Evolutionary conservation across 352 stramenopile genomes (phyloP).

Genomic region (Phytopythium oedochilum): DNA sequence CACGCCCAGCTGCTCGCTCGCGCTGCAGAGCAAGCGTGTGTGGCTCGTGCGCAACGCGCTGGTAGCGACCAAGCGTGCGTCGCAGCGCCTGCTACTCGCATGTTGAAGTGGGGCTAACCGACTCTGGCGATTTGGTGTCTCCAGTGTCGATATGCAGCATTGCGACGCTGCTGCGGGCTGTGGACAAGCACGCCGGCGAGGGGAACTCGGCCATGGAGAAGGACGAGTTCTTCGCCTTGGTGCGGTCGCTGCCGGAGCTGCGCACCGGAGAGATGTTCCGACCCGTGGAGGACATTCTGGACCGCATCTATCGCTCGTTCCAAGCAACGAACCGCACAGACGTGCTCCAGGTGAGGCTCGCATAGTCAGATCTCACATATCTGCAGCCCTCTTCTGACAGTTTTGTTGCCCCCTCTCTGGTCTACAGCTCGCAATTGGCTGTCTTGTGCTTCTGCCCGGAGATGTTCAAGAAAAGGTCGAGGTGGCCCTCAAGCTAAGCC

Average conservation of each 20-base stretch:
- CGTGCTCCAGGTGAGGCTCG: slow-evolving; percentile 36
- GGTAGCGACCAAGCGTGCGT: slow-evolving; percentile 50
- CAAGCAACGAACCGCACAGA: slow-evolving; percentile 45
- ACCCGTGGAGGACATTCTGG: slow-evolving; percentile 57
- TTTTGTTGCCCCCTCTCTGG: not conserved
- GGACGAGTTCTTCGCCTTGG: slow-evolving; percentile 56
- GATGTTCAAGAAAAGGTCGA: slow-evolving; percentile 51
- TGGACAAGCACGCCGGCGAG: slow-evolving; percentile 24
- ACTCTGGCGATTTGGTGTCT: too few species aligned
- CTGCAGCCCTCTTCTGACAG: not conserved
- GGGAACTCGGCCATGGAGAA: slow-evolving; percentile 25
- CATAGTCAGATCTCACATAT: not conserved
- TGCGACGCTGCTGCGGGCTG: slow-evolving; percentile 23
- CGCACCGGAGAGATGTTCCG: slow-evolving; percentile 55
- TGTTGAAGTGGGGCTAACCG: too few species aligned
- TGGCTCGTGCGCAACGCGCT: slow-evolving; percentile 64
- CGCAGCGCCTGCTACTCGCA: not conserved
- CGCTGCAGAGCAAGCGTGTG: slow-evolving; percentile 70
- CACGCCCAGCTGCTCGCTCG: slow-evolving; percentile 45
- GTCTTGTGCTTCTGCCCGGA: slow-evolving; percentile 48
- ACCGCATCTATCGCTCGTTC: slow-evolving; percentile 65
- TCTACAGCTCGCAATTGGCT: slow-evolving; percentile 45
- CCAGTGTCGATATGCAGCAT: slow-evolving; percentile 45
- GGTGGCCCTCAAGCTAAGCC: slow-evolving; percentile 50
- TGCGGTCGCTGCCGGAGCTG: slow-evolving; percentile 49